Percentiles rank a stretch among this genome's conserved stretches.
phyloP scores from a whole-genome alignment of 1,139 yeast genomes.

The Taphrina sp. region DNA sequence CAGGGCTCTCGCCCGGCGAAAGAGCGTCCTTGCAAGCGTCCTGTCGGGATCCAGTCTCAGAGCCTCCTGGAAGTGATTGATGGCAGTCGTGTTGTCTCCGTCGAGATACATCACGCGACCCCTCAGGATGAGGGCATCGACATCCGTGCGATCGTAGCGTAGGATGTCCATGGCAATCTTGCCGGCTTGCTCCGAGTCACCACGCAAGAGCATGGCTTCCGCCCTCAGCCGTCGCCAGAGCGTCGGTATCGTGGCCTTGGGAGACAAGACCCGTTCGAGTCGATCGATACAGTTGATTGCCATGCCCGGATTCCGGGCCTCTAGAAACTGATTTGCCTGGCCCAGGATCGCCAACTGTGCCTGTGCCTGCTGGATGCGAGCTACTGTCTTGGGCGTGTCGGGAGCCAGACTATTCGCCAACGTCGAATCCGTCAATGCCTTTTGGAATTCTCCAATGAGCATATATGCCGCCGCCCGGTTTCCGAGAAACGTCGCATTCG shows the following conservation, averaged over 20 bases:
- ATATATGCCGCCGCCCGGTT: slow-evolving; percentile 78
- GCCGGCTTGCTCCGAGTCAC: slow-evolving; percentile 46
- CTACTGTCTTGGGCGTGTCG: slow-evolving; percentile 43
- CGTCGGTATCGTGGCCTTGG: slow-evolving; percentile 43
- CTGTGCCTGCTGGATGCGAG: slow-evolving; percentile 45
- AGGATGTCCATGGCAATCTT: slow-evolving; percentile 44
- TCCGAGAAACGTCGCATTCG: slow-evolving; percentile 55
- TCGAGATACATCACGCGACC: slow-evolving; percentile 46
- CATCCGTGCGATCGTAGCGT: slow-evolving; percentile 44
- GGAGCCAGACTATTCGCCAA: slow-evolving; percentile 45
- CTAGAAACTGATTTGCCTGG: slow-evolving; percentile 39
- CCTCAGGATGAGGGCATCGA: slow-evolving; percentile 47
- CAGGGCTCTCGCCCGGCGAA: slow-evolving; percentile 45
- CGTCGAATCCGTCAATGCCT: slow-evolving; percentile 56
- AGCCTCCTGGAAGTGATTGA: slow-evolving; percentile 48
- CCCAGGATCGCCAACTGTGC: slow-evolving; percentile 41
- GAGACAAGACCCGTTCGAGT: slow-evolving; percentile 46
- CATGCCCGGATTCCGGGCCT: slow-evolving; percentile 39
- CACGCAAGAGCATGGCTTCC: slow-evolving; percentile 42
- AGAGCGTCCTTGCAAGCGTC: slow-evolving; percentile 43
- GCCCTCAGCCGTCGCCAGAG: slow-evolving; percentile 46
- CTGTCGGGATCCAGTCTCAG: slow-evolving; percentile 49
- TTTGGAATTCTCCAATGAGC: slow-evolving; percentile 56
- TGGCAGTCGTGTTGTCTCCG: slow-evolving; percentile 47
- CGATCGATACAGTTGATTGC: slow-evolving; percentile 46